These are phyloP conservation scores for Backusella luteola DNA, from an alignment of 192 early-diverging fungal species.

Conservation along the genomic window DNA sequence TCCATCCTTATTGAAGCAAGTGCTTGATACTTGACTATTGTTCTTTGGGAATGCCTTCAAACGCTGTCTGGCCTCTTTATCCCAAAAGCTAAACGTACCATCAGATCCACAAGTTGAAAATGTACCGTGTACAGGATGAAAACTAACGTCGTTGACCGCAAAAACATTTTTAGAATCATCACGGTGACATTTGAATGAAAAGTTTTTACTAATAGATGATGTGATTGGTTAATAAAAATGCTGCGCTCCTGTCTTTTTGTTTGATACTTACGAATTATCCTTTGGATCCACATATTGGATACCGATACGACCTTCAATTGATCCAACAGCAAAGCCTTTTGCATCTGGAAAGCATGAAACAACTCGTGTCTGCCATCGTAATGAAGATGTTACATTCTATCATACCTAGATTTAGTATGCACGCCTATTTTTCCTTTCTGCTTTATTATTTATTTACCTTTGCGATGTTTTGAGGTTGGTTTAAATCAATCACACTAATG, in stretches of 20 bases:
- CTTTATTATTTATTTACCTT: conserved; percentile 44
- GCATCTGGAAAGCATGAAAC: conserved; percentile 78
- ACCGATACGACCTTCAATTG: conserved; percentile 91
- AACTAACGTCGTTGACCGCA: conserved; percentile 66
- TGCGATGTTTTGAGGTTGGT: conserved; percentile 60
- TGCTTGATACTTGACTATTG: conserved; percentile 61
- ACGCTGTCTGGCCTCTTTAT: conserved; percentile 86
- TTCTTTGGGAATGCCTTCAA: conserved; percentile 75
- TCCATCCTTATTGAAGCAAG: conserved; percentile 76
- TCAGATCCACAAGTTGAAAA: conserved; percentile 87
- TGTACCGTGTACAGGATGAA: conserved; percentile 84
- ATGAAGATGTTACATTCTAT: conserved; percentile 47
- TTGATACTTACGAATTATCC: conserved; percentile 36
- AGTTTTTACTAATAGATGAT: conserved; percentile 51
- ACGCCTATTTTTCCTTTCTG: neutral
- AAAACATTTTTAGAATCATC: conserved; percentile 61
- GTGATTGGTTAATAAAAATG: neutral
- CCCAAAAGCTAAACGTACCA: conserved; percentile 89
- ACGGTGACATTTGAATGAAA: conserved; percentile 95
- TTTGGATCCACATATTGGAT: conserved; percentile 93
- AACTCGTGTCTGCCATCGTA: conserved; percentile 83
- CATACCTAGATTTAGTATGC: neutral
- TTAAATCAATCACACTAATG: conserved; percentile 75
- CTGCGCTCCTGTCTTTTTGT: neutral
- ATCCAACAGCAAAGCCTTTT: conserved; percentile 85